A percentile compares a stretch with the other conserved stretches of the same genome.
Conservation (phyloP, 1,139 yeast species). For the Hemisphaericaspora lyxosophila region DNA sequence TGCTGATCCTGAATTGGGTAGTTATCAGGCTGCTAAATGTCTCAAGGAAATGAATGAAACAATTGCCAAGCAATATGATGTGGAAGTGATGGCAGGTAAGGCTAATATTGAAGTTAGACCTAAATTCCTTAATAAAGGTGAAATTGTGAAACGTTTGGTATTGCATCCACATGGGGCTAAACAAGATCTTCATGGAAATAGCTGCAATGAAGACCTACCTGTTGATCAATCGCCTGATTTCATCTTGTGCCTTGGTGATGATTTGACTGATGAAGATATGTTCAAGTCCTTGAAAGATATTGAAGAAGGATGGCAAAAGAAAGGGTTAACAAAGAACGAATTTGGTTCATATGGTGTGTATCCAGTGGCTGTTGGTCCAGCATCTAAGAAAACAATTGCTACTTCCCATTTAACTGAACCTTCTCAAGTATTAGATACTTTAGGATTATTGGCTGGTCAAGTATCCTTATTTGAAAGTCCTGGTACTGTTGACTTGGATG, state of each 20-base stretch:
- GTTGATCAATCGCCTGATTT: slow-evolving; percentile 70
- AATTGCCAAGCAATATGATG: slow-evolving; percentile 68
- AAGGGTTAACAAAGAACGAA: slow-evolving; percentile 39
- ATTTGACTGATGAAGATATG: slow-evolving; percentile 97
- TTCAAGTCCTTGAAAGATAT: slow-evolving; percentile 68
- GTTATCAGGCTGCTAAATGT: slow-evolving; percentile 77
- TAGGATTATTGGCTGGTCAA: slow-evolving; percentile 75
- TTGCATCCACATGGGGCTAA: slow-evolving; percentile 57
- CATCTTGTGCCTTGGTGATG: slow-evolving; percentile 90
- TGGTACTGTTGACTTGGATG: slow-evolving; percentile 72
- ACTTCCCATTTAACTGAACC: slow-evolving; percentile 88
- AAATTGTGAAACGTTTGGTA: slow-evolving; percentile 81
- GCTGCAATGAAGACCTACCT: slow-evolving; percentile 23
- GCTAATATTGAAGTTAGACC: slow-evolving; percentile 98
- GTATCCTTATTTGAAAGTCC: slow-evolving; percentile 75
- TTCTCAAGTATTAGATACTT: slow-evolving; percentile 76
- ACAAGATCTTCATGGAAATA: slow-evolving; percentile 33
- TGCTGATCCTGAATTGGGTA: slow-evolving; percentile 90
- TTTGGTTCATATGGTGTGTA: slow-evolving; percentile 65
- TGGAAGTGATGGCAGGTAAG: slow-evolving; percentile 91
- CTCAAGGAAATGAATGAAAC: slow-evolving; percentile 60
- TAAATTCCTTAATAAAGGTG: slow-evolving; percentile 91
- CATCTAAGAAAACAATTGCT: slow-evolving; percentile 85
- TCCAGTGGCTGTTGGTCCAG: slow-evolving; percentile 95
- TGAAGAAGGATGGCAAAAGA: slow-evolving; percentile 48